phyloP scores from a whole-genome alignment of 805 yeast species.

The Myxozyma monticola region DNA sequence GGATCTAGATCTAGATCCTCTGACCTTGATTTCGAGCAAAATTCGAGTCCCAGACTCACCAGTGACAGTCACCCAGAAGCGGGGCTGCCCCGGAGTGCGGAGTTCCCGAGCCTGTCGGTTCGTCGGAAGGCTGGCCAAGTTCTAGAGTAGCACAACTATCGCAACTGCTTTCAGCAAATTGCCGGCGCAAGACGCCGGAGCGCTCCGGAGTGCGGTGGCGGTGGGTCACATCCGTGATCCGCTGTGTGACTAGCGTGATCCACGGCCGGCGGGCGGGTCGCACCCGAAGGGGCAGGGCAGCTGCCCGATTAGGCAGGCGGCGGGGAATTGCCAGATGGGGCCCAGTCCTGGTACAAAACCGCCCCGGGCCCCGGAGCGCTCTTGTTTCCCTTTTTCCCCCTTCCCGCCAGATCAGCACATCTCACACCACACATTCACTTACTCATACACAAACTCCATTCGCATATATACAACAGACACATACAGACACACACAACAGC shows the following conservation, averaged over 20 bases:
- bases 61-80: no score
- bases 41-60: no score
- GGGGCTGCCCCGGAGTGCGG: neutral
- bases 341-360: neutral
- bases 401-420: neutral
- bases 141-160: neutral
- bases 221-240: neutral
- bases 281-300: neutral
- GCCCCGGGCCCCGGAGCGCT: neutral
- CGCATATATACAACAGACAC: no score
- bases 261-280: neutral
- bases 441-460: neutral
- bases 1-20: neutral
- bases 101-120: neutral
- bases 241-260: neutral
- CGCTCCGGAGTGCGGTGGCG: neutral
- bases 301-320: neutral
- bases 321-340: neutral
- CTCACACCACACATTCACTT: neutral
- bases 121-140: neutral
- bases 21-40: neutral
- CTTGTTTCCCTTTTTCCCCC: neutral
- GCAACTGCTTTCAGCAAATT: neutral
- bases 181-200: neutral
- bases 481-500: no score